Evolutionary conservation across 257 asterid genomes (phyloP).

Genomic region (Rhazya stricta): DNA sequence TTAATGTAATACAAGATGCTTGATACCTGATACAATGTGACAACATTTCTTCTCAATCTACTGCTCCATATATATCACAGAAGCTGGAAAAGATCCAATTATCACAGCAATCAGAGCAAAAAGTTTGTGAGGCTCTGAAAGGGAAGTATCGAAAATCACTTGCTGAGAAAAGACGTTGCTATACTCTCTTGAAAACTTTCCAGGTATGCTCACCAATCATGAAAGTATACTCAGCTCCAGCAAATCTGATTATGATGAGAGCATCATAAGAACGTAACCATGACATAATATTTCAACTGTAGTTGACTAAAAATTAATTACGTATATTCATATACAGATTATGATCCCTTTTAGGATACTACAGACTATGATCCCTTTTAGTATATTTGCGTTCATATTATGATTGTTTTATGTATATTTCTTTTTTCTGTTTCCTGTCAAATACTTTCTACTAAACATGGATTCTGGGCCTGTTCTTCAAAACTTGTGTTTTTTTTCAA

Average conservation of each 20-base stretch:
- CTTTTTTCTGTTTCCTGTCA: not conserved
- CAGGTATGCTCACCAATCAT: conserved; percentile 35
- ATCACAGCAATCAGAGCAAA: conserved; percentile 43
- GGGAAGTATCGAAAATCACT: conserved; percentile 48
- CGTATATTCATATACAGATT: not conserved
- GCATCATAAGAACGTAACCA: not conserved
- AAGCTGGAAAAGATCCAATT: conserved; percentile 55
- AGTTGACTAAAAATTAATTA: not conserved
- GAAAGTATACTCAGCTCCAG: not conserved
- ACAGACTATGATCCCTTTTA: not conserved
- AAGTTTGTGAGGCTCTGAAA: conserved; percentile 37
- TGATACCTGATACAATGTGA: not conserved
- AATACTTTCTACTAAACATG: not conserved
- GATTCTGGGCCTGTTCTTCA: no score
- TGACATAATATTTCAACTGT: not conserved
- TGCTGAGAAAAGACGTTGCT: conserved; percentile 57
- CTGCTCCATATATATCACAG: conserved; percentile 29
- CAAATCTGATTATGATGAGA: not conserved
- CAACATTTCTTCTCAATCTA: not conserved
- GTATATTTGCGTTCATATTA: no score
- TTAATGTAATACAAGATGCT: not conserved
- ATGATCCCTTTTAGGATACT: not conserved
- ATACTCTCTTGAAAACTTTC: conserved; percentile 56
- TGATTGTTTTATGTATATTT: no score
- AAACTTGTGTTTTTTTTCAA: no score